Base-by-base conservation (phyloP, 768 basidiomycete genomes). In the Mycena galopus region DNA sequence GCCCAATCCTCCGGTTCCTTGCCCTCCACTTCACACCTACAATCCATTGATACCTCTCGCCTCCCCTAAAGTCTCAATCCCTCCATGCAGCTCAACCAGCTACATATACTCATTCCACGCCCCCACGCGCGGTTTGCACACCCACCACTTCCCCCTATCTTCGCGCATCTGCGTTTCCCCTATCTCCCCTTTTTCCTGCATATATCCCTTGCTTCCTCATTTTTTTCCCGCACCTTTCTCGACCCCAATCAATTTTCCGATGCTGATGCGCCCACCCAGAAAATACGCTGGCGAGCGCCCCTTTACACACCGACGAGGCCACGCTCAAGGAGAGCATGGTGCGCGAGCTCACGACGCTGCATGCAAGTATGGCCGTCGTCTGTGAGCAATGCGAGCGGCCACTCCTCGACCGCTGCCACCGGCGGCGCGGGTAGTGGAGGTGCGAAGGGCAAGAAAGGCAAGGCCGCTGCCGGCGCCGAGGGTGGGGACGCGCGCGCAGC, bases 251-350 rank as follows among this genome's bases (percentile, higher is more conserved):
- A n/a, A n/a, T n/a, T n/a, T n/a, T n/a, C n/a, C n/a, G n/a, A 35
- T 65, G 14, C 76, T 29, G 27, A 55, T 69, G 76, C 76, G 23
- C 32, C 56, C 57, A 64, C 21, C 32, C 55, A 98, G 97, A 76
- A 98, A 98, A 89, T 97, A 99, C 82, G 98, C 97, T 5, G 97
- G 97, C 73, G 97, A 98, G 80, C 92, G 96, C 23, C 97, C 97
- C n/a, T 99, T 99, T 82, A 90, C 97, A 99, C 78, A 92, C 96
- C n/a, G 96, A 98, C 80, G 94, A 95, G 85, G 91, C 91, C 80
- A 93, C 94, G 0, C 89, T 91, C 83, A 97, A 97, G 84, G 94
- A 95, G 80, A 85, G 89, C 63, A 96, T 96, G 94, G 96, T 96
- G 94, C 91, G 93, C 75, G 93, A 95, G 69, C 90, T 97, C 72